These are phyloP conservation scores for Avicennia marina DNA, from an alignment of 257 asterid species.

Conservation along the genomic window DNA sequence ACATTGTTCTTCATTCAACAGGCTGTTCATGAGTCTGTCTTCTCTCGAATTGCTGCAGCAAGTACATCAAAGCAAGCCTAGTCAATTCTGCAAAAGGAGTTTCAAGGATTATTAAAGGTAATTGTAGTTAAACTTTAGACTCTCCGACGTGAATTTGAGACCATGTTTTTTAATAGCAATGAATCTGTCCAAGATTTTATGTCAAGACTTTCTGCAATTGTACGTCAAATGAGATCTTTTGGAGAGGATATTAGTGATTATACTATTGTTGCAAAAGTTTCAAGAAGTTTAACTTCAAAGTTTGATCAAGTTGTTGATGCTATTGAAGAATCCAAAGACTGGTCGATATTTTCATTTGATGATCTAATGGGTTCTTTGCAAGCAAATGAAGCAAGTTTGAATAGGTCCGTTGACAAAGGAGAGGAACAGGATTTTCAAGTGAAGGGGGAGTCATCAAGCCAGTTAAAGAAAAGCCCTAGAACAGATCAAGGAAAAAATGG, in stretches of 20 bases:
- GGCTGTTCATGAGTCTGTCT: not conserved
- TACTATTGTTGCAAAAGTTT: not conserved
- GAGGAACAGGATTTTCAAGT: not conserved
- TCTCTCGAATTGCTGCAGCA: not conserved
- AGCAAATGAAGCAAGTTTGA: not conserved
- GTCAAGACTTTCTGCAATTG: not conserved
- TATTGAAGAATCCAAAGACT: not conserved
- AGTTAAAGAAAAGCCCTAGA: too few relatives aligned
- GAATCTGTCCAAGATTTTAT: not conserved
- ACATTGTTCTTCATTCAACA: constrained; percentile 6
- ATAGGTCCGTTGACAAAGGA: not conserved
- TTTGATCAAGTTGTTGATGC: not conserved
- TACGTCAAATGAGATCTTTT: not conserved
- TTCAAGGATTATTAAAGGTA: not conserved
- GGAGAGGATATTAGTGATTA: not conserved
- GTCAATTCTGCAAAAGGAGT: not conserved
- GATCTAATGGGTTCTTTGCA: constrained; percentile 11
- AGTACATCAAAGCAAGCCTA: not conserved
- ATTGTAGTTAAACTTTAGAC: not conserved
- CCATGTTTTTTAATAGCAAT: not conserved
- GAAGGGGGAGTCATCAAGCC: not conserved
- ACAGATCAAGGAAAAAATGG: too few relatives aligned
- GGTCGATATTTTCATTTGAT: not conserved
- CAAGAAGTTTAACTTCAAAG: not conserved
- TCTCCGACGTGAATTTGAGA: not conserved